Percentiles rank a stretch among this genome's conserved stretches.
Conservation (phyloP, 1,284 basidiomycete species). For the Naganishia sp. region DNA sequence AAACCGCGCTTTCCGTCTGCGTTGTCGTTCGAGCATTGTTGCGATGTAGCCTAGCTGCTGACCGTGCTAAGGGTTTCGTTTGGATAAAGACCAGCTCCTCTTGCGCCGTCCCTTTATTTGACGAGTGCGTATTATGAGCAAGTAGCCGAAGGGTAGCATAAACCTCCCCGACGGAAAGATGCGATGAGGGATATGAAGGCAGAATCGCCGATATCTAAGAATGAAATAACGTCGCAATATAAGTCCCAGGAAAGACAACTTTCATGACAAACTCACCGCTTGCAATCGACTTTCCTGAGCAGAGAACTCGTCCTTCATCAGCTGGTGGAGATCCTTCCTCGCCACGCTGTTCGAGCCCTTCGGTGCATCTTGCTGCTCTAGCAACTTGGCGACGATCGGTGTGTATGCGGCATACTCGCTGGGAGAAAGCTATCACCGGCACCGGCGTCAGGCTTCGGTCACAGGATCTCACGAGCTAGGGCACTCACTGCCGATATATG, state of each 20-base stretch:
- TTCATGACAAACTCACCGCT: not conserved
- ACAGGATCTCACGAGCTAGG: not conserved
- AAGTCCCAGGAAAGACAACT: not conserved
- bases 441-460: not conserved
- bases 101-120: not conserved
- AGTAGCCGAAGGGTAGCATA: constrained; percentile 15
- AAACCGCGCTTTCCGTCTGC: not conserved
- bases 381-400: constrained; percentile 21
- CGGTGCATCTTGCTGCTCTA: constrained; percentile 1
- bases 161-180: constrained; percentile 13
- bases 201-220: constrained; percentile 11
- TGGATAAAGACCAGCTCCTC: constrained; percentile 25
- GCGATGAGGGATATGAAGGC: constrained; percentile 18
- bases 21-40: no score
- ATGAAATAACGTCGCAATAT: not conserved
- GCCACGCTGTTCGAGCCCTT: constrained; percentile 5
- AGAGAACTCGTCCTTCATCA: constrained; percentile 8
- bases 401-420: constrained; percentile 20
- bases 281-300: not conserved
- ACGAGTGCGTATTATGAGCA: constrained; percentile 3
- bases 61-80: not conserved
- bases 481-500: constrained; percentile 13
- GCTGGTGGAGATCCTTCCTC: not conserved
- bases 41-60: no score
- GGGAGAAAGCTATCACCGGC: constrained; percentile 8